Conservation (phyloP, 768 basidiomycete genomes). For the Mycena haematopus region DNA sequence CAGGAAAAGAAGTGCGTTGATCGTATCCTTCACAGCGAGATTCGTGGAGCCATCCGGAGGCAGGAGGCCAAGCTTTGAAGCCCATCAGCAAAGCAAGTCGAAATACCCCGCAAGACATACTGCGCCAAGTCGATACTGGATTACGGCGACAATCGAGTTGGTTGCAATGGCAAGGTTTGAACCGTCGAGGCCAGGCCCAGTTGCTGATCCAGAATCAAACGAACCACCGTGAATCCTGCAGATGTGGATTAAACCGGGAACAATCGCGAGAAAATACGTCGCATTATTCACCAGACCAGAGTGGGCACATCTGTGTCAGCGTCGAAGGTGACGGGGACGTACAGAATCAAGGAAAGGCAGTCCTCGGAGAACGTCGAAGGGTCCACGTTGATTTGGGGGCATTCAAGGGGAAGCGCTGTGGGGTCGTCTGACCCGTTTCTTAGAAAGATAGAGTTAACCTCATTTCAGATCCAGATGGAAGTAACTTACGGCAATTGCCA, state of each 20-base stretch:
- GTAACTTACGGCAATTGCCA: conserved; percentile 69
- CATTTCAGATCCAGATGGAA: not conserved
- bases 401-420: conserved; percentile 66
- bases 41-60: conserved; percentile 74
- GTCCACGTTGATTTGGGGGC: conserved; percentile 66
- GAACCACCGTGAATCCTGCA: conserved; percentile 83
- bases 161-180: conserved; percentile 75
- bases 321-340: conserved; percentile 57
- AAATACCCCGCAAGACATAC: conserved; percentile 46
- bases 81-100: conserved; percentile 7
- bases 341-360: conserved; percentile 81
- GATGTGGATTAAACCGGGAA: not conserved
- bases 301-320: conserved; percentile 48
- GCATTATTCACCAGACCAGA: conserved; percentile 51
- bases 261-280: not conserved
- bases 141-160: conserved; percentile 76
- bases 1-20: conserved; percentile 70
- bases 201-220: conserved; percentile 73
- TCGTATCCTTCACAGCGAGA: conserved; percentile 70
- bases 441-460: conserved; percentile 7
- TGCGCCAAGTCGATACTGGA: conserved; percentile 86
- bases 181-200: conserved; percentile 78
- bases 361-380: conserved; percentile 69
- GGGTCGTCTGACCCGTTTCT: conserved; percentile 60
- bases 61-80: conserved; percentile 72